Conservation (phyloP, 495 filamentous ascomycete species). For the Penicillium desertorum region DNA sequence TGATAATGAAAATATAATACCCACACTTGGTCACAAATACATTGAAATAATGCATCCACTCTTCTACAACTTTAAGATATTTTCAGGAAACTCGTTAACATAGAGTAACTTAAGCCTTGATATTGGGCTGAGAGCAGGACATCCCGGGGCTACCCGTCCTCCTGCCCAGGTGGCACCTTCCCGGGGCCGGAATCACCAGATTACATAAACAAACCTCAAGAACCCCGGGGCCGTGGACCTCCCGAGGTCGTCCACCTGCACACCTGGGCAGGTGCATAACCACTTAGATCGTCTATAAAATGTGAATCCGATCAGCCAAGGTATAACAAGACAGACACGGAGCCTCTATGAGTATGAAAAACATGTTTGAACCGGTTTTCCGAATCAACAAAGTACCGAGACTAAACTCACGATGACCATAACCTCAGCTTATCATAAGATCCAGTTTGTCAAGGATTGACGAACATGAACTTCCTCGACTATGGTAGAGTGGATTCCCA, state of each 20-base stretch:
- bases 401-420: not conserved
- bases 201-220: not conserved
- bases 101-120: too few species aligned
- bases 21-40: not conserved
- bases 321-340: not conserved
- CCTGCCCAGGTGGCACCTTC: too few species aligned
- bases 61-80: not conserved
- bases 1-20: not conserved
- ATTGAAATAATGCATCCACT: not conserved
- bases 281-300: not conserved
- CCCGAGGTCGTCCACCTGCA: not conserved
- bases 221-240: not conserved
- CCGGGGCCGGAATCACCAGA: not conserved
- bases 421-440: not conserved
- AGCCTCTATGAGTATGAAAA: not conserved
- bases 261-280: not conserved
- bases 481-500: not conserved
- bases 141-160: too few species aligned
- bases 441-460: conserved; percentile 1
- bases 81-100: too few species aligned
- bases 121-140: too few species aligned
- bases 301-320: not conserved
- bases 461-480: not conserved
- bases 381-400: not conserved
- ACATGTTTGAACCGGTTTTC: not conserved